phyloP scores from a whole-genome alignment of 495 filamentous ascomycete genomes.

The Aspergillus mulundensis region DNA sequence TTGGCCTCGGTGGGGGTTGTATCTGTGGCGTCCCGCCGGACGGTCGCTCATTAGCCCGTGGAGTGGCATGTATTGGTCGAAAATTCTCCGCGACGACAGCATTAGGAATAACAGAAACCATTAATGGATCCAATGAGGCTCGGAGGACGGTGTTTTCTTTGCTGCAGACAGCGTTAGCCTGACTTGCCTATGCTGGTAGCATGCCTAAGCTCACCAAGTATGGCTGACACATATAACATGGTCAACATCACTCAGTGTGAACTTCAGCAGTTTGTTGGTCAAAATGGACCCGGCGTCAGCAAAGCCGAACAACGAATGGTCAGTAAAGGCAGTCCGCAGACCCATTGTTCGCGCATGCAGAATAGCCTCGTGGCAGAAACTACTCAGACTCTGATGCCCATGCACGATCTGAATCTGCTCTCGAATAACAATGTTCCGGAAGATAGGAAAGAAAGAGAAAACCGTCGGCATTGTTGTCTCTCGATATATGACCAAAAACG shows the following conservation, averaged over 20 bases:
- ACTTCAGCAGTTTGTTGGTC: slow-evolving; percentile 95
- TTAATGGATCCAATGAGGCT: slow-evolving; percentile 88
- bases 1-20: slow-evolving; percentile 46
- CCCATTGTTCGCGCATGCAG: slow-evolving; percentile 96
- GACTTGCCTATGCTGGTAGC: background rate
- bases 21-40: slow-evolving; percentile 31
- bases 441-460: slow-evolving; percentile 96
- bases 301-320: slow-evolving; percentile 97
- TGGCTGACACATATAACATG: slow-evolving; percentile 98
- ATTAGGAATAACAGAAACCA: slow-evolving; percentile 97
- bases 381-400: slow-evolving; percentile 89
- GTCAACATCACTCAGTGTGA: slow-evolving; percentile 92
- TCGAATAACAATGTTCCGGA: slow-evolving; percentile 90
- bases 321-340: slow-evolving; percentile 89
- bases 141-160: slow-evolving; percentile 98
- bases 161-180: slow-evolving; percentile 42
- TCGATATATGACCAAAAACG: slow-evolving; percentile 92
- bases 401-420: slow-evolving; percentile 96
- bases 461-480: slow-evolving; percentile 95
- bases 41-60: slow-evolving; percentile 26
- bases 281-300: slow-evolving; percentile 94
- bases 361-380: slow-evolving; percentile 90
- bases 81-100: slow-evolving; percentile 97
- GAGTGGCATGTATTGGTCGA: slow-evolving; percentile 55
- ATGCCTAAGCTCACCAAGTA: slow-evolving; percentile 64